Percentiles rank a stretch among this genome's conserved stretches.
Conservation (phyloP, 2,329 filamentous ascomycete genomes). For the Fusarium burgessii region DNA sequence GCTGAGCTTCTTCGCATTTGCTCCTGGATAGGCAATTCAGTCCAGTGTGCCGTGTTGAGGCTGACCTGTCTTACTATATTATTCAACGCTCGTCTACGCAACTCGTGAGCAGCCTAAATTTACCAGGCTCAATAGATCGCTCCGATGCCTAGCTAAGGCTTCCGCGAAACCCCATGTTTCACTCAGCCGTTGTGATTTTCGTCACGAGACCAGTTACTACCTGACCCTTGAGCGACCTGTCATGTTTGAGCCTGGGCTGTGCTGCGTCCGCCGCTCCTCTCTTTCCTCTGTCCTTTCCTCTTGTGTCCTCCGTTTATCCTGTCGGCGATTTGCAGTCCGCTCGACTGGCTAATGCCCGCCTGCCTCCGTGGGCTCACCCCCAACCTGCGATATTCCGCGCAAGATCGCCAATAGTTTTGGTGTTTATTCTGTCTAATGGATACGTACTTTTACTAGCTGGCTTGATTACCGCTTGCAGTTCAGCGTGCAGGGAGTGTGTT, state of each 20-base stretch:
- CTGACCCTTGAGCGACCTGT: slow-evolving; percentile 28
- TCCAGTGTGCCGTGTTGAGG: slow-evolving; percentile 18
- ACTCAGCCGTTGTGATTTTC: slow-evolving; percentile 2
- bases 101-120: slow-evolving; percentile 24
- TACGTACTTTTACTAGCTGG: slow-evolving; percentile 6
- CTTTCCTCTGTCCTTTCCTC: background rate
- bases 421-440: slow-evolving; percentile 3
- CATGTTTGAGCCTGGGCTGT: slow-evolving; percentile 19
- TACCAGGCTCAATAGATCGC: slow-evolving; percentile 12
- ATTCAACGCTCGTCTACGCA: slow-evolving; percentile 8
- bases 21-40: slow-evolving; percentile 5
- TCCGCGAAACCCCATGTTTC: slow-evolving; percentile 34
- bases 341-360: slow-evolving; percentile 26
- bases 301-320: slow-evolving; percentile 10
- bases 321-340: slow-evolving; percentile 26
- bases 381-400: slow-evolving; percentile 5
- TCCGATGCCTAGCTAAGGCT: slow-evolving; percentile 34
- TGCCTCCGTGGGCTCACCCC: slow-evolving; percentile 11
- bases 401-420: slow-evolving; percentile 9
- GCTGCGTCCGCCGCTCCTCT: slow-evolving; percentile 16
- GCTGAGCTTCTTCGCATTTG: background rate
- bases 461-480: slow-evolving; percentile 31
- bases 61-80: slow-evolving; percentile 30
- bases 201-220: slow-evolving; percentile 30
- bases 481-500: slow-evolving; percentile 7